Evolutionary conservation across 2,329 filamentous ascomycete species (phyloP).

Genomic region (Fusarium nelsonii): DNA sequence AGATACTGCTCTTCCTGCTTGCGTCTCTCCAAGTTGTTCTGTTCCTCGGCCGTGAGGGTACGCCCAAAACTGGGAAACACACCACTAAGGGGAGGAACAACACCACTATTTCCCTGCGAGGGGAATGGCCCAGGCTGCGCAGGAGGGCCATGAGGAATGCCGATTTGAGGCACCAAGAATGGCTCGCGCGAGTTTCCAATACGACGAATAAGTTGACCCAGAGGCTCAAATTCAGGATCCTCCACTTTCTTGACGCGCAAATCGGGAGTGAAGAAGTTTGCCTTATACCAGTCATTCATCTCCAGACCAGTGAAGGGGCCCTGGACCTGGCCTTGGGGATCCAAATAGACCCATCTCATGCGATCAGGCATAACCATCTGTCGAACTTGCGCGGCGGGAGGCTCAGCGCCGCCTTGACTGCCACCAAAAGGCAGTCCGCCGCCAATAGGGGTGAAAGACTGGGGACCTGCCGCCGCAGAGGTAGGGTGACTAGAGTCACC

Average conservation of each 20-base stretch:
- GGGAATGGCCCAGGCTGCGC: conserved; percentile 63
- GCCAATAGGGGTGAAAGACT: conserved; percentile 54
- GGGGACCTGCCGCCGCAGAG: conserved; percentile 50
- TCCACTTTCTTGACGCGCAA: conserved; percentile 95
- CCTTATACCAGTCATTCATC: conserved; percentile 99
- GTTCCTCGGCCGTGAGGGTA: conserved; percentile 95
- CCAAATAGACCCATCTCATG: conserved; percentile 98
- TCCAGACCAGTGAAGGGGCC: conserved; percentile 96
- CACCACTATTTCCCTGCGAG: conserved; percentile 66
- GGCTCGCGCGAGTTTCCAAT: conserved; percentile 98
- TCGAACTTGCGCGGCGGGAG: conserved; percentile 77
- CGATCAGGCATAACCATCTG: conserved; percentile 99
- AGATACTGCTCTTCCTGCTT: conserved; percentile 99
- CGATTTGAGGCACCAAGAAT: conserved; percentile 97
- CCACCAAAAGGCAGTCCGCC: conserved; percentile 54
- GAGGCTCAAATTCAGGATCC: conserved; percentile 91
- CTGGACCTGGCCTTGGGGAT: conserved; percentile 91
- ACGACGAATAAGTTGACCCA: conserved; percentile 92
- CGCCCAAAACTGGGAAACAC: conserved; percentile 97
- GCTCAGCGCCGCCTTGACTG: conserved; percentile 56
- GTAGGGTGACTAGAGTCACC: conserved; percentile 54
- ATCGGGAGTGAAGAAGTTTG: conserved; percentile 95
- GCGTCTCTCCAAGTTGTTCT: conserved; percentile 94
- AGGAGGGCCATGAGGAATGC: conserved; percentile 88
- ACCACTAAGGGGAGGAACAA: conserved; percentile 89